Base-by-base conservation (phyloP, 108 stramenopile species). In the Fragilaria radians region DNA sequence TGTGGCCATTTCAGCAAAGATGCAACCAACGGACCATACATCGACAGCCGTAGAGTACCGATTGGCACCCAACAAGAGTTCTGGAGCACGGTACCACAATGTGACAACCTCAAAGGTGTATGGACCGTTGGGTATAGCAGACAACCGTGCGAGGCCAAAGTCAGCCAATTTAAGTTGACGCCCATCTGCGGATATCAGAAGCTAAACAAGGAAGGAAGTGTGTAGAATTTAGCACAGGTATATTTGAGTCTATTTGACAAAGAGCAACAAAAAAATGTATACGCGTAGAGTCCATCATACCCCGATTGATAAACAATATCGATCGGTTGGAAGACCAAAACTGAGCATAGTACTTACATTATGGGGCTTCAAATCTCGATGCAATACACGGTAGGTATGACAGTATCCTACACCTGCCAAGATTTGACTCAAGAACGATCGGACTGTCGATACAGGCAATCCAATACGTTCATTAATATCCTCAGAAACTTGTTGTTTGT, bases 61-160 rank as follows among this genome's bases (percentile, higher is more conserved):
- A 27, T 96, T 71, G 7, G 86, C 85, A 24, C 97, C 98, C 90
- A 99, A 82, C 42, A 99, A 72, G 3, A 99, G 96, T 67, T 99
- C 98, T 0, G 98, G 98, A 7, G 98, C 95, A 17, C 98, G 83
- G 63, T 99, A 99, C 98, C 98, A 99, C 48, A 99, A 74, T 4
- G 98, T 99, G 1, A 99, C 98, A 31, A 99, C 91, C 72, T 92
- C 95, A 62, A 93, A 91, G 0, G 95, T 96, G 62, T 95, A 96
- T 30, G 74, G 71, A 19, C 99, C 63, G 1, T 98, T 95, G 11
- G 99, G 99, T 46, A 99, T 97, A 0, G 95, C 96, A 74, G 98
- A 99, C 4, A 97, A 97, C 31, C 99, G 56, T 0, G 97, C 97
- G 28, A 99, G 73, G 22, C 99, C 99, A 80, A 99, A 99, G 65